phyloP scores from a whole-genome alignment of 805 yeast species.

The Wickerhamiella azymoides region DNA sequence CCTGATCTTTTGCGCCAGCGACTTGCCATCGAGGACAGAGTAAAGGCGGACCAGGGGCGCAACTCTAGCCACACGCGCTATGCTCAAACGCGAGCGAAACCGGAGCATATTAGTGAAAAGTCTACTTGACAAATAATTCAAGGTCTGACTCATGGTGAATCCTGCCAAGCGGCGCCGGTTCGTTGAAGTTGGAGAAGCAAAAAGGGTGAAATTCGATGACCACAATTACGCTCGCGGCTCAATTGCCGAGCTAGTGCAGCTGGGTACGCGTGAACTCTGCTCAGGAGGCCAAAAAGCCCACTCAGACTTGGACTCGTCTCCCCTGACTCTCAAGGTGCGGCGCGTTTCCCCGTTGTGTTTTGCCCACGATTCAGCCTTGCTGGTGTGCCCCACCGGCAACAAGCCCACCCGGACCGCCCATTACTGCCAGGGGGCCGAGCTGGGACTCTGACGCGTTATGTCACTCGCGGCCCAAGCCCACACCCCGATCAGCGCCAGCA shows the following conservation, averaged over 20 bases:
- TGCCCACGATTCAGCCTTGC: not conserved
- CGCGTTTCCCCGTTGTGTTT: not conserved
- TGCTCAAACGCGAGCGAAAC: not conserved
- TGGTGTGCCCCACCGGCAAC: not conserved
- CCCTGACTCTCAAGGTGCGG: not conserved
- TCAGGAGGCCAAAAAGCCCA: not conserved
- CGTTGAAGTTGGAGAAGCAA: not conserved
- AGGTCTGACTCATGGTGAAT: not conserved
- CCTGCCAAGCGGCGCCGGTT: not conserved
- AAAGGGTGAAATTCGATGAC: not conserved
- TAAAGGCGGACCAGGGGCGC: too few relatives aligned
- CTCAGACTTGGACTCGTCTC: too few relatives aligned
- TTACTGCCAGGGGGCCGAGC: not conserved
- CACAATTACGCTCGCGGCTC: not conserved
- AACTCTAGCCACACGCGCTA: too few relatives aligned
- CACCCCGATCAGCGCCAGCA: not conserved
- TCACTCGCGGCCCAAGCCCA: not conserved
- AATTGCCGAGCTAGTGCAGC: not conserved
- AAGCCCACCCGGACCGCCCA: not conserved
- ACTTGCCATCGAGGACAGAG: constrained; percentile 44
- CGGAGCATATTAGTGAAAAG: not conserved
- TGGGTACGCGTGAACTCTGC: not conserved
- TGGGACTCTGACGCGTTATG: not conserved
- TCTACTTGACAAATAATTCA: too few relatives aligned
- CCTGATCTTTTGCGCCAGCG: constrained; percentile 40